Percentiles rank a stretch among this genome's conserved stretches.
Evolutionary conservation across 1,139 yeast genomes (phyloP).

Genomic region (Candida dubliniensis): DNA sequence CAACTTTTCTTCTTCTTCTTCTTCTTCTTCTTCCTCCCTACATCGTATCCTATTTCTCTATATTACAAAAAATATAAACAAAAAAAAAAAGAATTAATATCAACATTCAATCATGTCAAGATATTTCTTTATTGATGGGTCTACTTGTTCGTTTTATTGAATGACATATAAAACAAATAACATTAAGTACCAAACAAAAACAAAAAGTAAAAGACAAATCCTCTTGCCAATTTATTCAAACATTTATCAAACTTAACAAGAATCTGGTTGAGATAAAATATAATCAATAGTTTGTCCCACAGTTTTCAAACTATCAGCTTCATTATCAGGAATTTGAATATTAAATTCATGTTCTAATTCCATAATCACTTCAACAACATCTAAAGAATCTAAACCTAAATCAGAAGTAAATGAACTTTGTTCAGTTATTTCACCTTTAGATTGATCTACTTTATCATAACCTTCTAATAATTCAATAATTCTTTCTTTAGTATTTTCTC

Average conservation of each 20-base stretch:
- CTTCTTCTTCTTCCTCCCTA: no score
- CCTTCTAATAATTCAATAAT: constrained; percentile 77
- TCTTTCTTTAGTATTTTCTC: constrained; percentile 73
- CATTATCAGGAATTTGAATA: constrained; percentile 80
- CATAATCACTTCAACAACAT: constrained; percentile 86
- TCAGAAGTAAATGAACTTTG: constrained; percentile 68
- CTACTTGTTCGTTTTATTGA: no score
- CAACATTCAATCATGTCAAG: background rate
- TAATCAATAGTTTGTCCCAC: constrained; percentile 81
- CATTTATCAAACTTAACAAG: constrained; percentile 36
- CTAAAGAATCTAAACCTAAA: constrained; percentile 83
- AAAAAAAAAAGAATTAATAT: background rate
- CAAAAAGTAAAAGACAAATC: background rate
- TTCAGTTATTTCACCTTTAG: constrained; percentile 50
- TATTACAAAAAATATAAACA: background rate
- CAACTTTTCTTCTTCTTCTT: no score
- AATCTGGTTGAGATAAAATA: constrained; percentile 71
- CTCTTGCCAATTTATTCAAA: no score
- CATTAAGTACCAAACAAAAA: background rate
- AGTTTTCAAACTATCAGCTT: constrained; percentile 80
- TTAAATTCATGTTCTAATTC: constrained; percentile 83
- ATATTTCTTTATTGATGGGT: no score
- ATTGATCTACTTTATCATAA: constrained; percentile 63
- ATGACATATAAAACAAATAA: no score
- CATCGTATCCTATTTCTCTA: no score